Conservation (phyloP, 2,329 filamentous ascomycete species). For the Aspergillus vadensis region DNA sequence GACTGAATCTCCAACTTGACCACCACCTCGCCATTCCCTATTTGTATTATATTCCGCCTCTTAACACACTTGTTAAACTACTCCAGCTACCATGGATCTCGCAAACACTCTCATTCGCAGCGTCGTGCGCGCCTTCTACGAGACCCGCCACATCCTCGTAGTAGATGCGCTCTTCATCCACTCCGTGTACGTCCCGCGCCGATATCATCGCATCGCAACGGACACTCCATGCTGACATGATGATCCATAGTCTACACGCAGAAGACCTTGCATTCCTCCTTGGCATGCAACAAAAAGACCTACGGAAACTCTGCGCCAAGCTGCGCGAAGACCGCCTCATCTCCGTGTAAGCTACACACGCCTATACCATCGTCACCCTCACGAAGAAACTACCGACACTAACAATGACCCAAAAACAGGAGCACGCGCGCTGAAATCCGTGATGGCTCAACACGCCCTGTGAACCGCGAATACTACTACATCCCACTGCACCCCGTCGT, state of each 20-base stretch:
- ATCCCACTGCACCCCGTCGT: constrained; percentile 94
- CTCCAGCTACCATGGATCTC: constrained; percentile 56
- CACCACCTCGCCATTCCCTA: background rate
- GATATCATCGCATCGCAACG: background rate
- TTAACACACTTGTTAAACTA: background rate
- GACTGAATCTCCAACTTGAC: background rate
- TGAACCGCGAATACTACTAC: constrained; percentile 92
- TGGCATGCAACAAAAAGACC: constrained; percentile 85
- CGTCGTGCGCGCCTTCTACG: constrained; percentile 82
- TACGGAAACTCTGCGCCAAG: constrained; percentile 84
- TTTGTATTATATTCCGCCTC: background rate
- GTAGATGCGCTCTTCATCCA: constrained; percentile 78
- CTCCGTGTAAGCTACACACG: constrained; percentile 62
- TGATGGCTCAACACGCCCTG: constrained; percentile 77
- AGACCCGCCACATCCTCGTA: constrained; percentile 78
- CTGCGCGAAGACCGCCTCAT: constrained; percentile 85
- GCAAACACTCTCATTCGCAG: constrained; percentile 81
- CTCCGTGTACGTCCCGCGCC: constrained; percentile 57
- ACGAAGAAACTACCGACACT: background rate
- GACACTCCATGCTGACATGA: background rate
- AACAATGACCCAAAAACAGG: constrained; percentile 41
- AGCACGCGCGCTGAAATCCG: constrained; percentile 75
- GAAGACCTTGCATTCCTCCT: constrained; percentile 86
- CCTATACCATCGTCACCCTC: background rate
- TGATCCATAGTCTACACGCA: constrained; percentile 67